These are phyloP conservation scores for Erodium moschatum DNA, from an alignment of 441 rosid species.

Conservation along the genomic window DNA sequence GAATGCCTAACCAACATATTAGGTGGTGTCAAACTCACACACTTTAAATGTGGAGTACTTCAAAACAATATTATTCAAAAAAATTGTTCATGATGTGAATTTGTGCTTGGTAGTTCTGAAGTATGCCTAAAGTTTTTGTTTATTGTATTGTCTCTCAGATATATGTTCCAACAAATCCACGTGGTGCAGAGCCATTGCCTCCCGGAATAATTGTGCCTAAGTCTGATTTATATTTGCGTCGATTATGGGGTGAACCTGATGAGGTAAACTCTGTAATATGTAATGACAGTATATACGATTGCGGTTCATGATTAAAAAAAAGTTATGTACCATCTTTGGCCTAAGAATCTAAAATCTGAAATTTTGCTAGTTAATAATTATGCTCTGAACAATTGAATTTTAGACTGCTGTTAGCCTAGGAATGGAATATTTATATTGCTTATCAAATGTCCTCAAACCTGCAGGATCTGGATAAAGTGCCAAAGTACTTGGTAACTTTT, in stretches of 20 bases:
- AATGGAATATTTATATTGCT: not conserved
- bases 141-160: slow-evolving; percentile 38
- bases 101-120: not conserved
- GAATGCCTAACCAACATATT: too few species aligned
- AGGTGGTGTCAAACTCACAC: not conserved
- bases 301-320: not conserved
- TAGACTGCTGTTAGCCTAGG: not conserved
- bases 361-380: not conserved
- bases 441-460: slow-evolving; percentile 16
- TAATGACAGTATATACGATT: not conserved
- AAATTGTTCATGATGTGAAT: not conserved
- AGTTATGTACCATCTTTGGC: not conserved
- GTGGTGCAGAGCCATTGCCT: slow-evolving; percentile 77
- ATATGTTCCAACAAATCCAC: slow-evolving; percentile 74
- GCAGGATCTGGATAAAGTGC: slow-evolving; percentile 59
- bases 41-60: not conserved
- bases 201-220: slow-evolving; percentile 69
- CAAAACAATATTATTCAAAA: not conserved
- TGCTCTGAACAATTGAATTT: not conserved
- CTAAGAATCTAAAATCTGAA: not conserved
- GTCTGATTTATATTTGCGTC: slow-evolving; percentile 67
- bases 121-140: slow-evolving; percentile 15
- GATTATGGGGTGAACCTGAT: slow-evolving; percentile 89
- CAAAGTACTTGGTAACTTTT: slow-evolving; percentile 51
- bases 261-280: slow-evolving; percentile 40